Base-by-base conservation (phyloP, 306 rosid genomes). In the Glycine soja region DNA sequence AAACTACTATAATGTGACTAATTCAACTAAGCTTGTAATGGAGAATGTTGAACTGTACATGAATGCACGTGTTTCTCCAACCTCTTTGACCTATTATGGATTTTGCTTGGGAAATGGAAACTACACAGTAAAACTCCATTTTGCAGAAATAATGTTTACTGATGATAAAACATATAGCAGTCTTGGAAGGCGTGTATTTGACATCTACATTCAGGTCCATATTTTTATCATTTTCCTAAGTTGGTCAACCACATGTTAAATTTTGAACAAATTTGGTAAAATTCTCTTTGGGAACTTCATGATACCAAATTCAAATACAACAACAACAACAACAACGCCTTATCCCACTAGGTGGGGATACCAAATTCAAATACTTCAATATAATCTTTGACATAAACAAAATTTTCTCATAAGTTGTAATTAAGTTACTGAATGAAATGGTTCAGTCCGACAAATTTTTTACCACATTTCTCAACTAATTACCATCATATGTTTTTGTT, bases 41-140 rank as follows among this genome's bases (percentile, higher is more conserved):
- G 59, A 65, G 5, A 48, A 81, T 72, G 81, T 86, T 66, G 68
- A 86, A 57, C 81, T 90, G 24, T 92, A 92, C 72, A 72, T 34
- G 74, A 81, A 46, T 30, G 97, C 97, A 66, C 96, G 92, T 5
- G 81, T 90, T 85, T 89, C 97, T 75, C 89, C 96, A 5, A 77
- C 46, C 65, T 88, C 92, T 74, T 76, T 91, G 45, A 91, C 91
- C 43, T 90, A 88, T 72, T 90, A 90, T 50, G 92, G 84, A 52
- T 79, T 83, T 19, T 87, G 94, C 56, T 80, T 90, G 40, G 58
- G 77, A 75, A 88, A 90, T 77, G 92, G 92, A 43, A 82, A 51
- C 62, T 90, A 90, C 77, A 87, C 83, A 0, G 83, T 90, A 3
- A 85, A 80, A 3, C 86, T 90, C 59, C 90, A 85, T 47, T 90